Evolutionary conservation across 2,329 filamentous ascomycete species (phyloP).

Genomic region (Hypoxylon rubiginosum): DNA sequence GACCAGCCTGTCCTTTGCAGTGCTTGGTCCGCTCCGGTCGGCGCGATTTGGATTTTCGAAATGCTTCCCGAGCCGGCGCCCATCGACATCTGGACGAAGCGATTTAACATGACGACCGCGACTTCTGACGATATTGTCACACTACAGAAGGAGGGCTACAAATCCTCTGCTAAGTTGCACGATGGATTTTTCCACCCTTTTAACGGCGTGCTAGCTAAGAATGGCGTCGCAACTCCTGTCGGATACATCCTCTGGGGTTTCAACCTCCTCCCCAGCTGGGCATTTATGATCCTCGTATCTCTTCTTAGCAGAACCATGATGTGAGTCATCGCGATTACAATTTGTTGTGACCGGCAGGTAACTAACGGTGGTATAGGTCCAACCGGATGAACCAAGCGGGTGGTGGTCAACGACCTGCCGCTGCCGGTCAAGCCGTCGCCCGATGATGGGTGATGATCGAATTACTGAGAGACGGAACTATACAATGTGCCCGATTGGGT

Average conservation of each 20-base stretch:
- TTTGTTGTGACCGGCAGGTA: constrained; percentile 19
- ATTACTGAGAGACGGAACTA: neutral
- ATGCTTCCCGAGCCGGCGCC: constrained; percentile 74
- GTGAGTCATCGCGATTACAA: constrained; percentile 64
- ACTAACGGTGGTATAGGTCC: constrained; percentile 38
- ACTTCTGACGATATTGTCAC: constrained; percentile 73
- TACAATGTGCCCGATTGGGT: constrained; percentile 5
- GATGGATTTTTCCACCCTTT: constrained; percentile 83
- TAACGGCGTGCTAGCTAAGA: constrained; percentile 74
- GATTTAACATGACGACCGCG: constrained; percentile 77
- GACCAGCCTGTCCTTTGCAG: constrained; percentile 81
- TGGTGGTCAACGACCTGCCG: constrained; percentile 43
- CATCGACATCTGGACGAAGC: constrained; percentile 74
- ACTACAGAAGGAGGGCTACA: constrained; percentile 67
- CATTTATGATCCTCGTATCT: constrained; percentile 81
- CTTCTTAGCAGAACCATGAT: constrained; percentile 81
- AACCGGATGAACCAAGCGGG: constrained; percentile 45
- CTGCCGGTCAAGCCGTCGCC: constrained; percentile 48
- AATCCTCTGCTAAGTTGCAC: constrained; percentile 57
- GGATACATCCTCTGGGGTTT: constrained; percentile 78
- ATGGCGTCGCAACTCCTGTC: constrained; percentile 72
- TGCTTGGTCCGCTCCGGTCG: constrained; percentile 75
- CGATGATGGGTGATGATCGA: constrained; percentile 35
- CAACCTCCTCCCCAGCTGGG: constrained; percentile 78
- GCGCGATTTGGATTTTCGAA: constrained; percentile 75